phyloP scores from a whole-genome alignment of 2,329 filamentous ascomycete species.

The Fusarium udum region DNA sequence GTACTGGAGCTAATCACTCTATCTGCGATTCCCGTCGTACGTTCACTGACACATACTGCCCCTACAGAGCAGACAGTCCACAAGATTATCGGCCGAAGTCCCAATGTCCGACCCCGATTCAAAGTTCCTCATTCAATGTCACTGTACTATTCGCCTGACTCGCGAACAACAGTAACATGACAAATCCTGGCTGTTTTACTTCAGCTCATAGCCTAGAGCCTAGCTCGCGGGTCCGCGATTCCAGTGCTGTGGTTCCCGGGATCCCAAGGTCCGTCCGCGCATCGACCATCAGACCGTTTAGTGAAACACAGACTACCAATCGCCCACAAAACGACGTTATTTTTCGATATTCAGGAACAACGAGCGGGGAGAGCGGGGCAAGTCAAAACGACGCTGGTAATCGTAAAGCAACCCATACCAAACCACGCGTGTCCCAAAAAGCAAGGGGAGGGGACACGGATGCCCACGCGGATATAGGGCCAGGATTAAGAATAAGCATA shows the following conservation, averaged over 20 bases:
- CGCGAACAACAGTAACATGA: neutral
- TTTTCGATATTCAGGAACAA: constrained; percentile 1
- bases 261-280: neutral
- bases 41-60: neutral
- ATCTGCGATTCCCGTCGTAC: neutral
- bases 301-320: neutral
- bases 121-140: neutral
- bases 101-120: neutral
- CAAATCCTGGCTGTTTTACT: neutral
- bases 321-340: neutral
- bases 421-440: neutral
- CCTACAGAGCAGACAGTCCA: neutral
- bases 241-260: constrained; percentile 17
- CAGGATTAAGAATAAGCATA: neutral
- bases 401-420: neutral
- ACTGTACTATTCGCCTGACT: constrained; percentile 1
- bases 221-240: neutral
- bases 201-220: constrained; percentile 7
- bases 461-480: constrained; percentile 19
- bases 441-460: neutral
- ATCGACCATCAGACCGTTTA: neutral
- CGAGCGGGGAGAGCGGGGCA: neutral
- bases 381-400: neutral
- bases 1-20: neutral
- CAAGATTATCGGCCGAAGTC: neutral